phyloP scores from a whole-genome alignment of 2,329 filamentous ascomycete genomes.

The Aspergillus sergii region DNA sequence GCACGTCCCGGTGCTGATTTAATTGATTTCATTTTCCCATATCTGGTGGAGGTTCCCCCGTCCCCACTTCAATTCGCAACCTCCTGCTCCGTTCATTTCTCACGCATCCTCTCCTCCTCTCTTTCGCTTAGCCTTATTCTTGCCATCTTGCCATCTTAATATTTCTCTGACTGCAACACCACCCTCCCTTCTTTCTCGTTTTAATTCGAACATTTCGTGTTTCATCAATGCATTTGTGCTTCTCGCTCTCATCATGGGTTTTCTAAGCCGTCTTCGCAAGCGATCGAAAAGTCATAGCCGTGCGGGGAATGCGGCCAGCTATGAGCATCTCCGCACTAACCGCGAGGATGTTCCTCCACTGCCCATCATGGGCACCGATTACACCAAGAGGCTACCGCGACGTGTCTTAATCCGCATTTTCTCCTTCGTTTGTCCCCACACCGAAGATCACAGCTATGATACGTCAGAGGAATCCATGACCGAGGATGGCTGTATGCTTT shows the following conservation, averaged over 20 bases:
- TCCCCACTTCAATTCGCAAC: neutral
- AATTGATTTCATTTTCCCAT: neutral
- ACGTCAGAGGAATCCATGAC: conserved; percentile 79
- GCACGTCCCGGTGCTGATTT: neutral
- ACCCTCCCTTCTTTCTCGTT: neutral
- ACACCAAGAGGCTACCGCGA: conserved; percentile 62
- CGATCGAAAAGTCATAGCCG: conserved; percentile 32
- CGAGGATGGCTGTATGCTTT: conserved; percentile 86
- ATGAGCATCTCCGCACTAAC: conserved; percentile 22
- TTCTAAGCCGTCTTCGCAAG: conserved; percentile 33
- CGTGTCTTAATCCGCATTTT: conserved; percentile 78
- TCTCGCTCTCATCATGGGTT: conserved; percentile 29
- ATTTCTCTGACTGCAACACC: neutral
- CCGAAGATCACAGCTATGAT: conserved; percentile 74
- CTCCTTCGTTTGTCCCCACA: conserved; percentile 79
- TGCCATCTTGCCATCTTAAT: neutral
- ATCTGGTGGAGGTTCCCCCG: conserved; percentile 2
- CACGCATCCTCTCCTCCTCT: neutral
- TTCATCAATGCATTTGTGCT: conserved; percentile 9
- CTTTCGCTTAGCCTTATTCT: neutral
- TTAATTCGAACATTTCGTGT: neutral
- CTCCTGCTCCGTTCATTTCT: neutral
- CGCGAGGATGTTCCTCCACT: conserved; percentile 23
- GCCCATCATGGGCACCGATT: conserved; percentile 28
- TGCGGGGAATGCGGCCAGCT: conserved; percentile 28